phyloP scores from a whole-genome alignment of 257 asterid species.

The Solanum tarapatanum region DNA sequence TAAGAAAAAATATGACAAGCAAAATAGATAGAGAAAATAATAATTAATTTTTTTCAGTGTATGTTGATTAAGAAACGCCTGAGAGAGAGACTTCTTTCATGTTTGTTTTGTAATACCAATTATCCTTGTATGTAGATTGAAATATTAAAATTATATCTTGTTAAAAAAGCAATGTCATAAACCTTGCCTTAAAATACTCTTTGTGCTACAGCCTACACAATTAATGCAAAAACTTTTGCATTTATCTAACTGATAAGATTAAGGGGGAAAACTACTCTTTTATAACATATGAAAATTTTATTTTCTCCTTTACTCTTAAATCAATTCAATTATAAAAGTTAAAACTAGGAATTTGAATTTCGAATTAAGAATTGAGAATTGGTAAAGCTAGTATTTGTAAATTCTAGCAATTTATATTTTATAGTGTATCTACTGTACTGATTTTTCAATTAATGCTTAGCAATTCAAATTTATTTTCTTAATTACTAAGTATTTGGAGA shows the following conservation, averaged over 20 bases:
- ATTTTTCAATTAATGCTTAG: background rate
- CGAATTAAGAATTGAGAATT: background rate
- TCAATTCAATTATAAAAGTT: background rate
- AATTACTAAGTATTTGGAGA: background rate
- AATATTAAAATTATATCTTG: background rate
- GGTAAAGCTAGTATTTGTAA: background rate
- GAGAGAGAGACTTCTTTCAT: background rate
- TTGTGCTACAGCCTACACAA: background rate
- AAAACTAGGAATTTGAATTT: background rate
- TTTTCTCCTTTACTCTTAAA: background rate
- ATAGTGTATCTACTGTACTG: background rate
- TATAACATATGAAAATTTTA: background rate
- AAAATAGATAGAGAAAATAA: too few species aligned
- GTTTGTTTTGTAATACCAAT: background rate
- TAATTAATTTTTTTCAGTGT: background rate
- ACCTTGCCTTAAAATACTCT: background rate
- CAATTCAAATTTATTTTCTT: background rate
- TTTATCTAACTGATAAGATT: background rate
- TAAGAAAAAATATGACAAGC: too few species aligned
- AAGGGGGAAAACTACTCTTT: background rate
- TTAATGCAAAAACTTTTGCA: background rate
- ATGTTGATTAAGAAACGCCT: background rate
- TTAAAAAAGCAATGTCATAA: background rate
- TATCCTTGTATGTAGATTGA: background rate
- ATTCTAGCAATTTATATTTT: background rate